phyloP scores from a whole-genome alignment of 352 stramenopile species.

The Pythium dissotocum region DNA sequence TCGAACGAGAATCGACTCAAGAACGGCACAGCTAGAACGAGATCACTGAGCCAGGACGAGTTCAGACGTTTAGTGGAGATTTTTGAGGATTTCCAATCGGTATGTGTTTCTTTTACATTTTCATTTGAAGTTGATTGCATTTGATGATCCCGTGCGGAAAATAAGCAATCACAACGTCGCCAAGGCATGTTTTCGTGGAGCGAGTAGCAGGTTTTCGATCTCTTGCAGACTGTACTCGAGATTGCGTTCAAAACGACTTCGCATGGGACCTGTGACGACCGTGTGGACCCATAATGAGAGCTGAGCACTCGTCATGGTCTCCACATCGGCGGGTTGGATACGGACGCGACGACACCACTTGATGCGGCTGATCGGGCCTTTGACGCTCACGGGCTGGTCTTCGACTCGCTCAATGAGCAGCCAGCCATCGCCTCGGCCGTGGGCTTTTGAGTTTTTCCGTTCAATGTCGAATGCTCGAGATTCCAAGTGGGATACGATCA shows the following conservation, averaged over 20 bases:
- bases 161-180: neutral
- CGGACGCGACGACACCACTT: constrained; percentile 11
- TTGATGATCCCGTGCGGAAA: too few species aligned
- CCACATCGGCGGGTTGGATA: constrained; percentile 1
- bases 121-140: too few species aligned
- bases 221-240: constrained; percentile 21
- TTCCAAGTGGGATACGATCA: constrained; percentile 12
- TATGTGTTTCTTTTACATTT: too few species aligned
- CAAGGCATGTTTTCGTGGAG: neutral
- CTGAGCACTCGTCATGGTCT: constrained; percentile 5
- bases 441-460: constrained; percentile 1
- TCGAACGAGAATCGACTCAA: neutral
- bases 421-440: constrained; percentile 10
- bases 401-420: constrained; percentile 4
- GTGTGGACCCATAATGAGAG: constrained; percentile 12
- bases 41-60: too few species aligned
- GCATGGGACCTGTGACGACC: constrained; percentile 12
- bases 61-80: too few species aligned
- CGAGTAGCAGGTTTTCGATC: constrained; percentile 14
- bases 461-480: neutral
- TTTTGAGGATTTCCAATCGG: too few species aligned
- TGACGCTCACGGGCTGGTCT: neutral
- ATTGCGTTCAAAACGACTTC: constrained; percentile 14
- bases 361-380: constrained; percentile 11
- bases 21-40: too few species aligned